Evolutionary conservation across 345 rosid species (phyloP).

Genomic region (Eucalyptus decipiens): DNA sequence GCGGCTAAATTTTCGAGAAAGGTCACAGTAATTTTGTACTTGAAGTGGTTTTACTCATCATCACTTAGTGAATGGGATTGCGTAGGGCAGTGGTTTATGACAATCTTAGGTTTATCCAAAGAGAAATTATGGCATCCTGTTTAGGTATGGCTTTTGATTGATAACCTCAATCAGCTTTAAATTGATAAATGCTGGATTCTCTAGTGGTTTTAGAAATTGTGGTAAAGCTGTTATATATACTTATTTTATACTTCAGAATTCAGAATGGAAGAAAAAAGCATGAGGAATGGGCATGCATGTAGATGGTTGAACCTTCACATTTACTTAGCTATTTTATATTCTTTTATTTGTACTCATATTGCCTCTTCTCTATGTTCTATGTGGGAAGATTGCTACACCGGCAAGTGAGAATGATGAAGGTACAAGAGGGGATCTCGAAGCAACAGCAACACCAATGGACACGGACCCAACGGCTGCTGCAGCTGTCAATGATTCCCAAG

Average conservation of each 20-base stretch:
- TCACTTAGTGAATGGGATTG: neutral
- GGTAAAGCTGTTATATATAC: neutral
- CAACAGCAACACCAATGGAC: constrained; percentile 46
- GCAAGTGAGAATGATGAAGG: constrained; percentile 66
- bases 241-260: neutral
- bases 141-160: neutral
- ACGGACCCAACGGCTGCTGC: constrained; percentile 23
- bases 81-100: neutral
- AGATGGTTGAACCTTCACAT: neutral
- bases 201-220: neutral
- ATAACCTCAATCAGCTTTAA: neutral
- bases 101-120: neutral
- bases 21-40: neutral
- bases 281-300: neutral
- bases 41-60: neutral
- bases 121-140: neutral
- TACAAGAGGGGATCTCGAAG: constrained; percentile 41
- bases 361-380: neutral
- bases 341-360: neutral
- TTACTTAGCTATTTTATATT: neutral
- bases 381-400: constrained; percentile 24
- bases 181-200: neutral
- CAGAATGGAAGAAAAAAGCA: neutral
- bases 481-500: constrained; percentile 20
- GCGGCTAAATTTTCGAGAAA: neutral